Evolutionary conservation across 805 yeast species (phyloP).

Genomic region (Torulaspora franciscae): DNA sequence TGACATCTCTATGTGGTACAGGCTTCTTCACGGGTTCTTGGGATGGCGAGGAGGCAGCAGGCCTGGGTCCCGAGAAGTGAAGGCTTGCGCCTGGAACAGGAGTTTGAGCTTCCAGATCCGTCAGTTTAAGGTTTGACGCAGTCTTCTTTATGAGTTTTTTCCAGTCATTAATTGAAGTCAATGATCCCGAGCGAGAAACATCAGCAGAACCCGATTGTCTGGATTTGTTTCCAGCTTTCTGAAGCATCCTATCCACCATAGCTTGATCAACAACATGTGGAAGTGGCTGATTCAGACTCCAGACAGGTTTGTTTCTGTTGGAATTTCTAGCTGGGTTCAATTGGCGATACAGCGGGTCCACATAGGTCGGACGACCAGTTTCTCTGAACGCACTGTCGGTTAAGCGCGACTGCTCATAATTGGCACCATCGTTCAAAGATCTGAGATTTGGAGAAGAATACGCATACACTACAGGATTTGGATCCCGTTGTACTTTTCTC

Average conservation of each 20-base stretch:
- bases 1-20: conserved; percentile 8
- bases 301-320: conserved; percentile 15
- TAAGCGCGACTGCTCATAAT: conserved; percentile 12
- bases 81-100: conserved; percentile 3
- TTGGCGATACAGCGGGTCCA: conserved; percentile 19
- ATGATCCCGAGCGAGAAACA: conserved; percentile 15
- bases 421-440: conserved; percentile 8
- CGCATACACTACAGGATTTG: conserved; percentile 6
- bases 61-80: background rate
- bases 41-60: conserved; percentile 2
- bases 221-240: conserved; percentile 14
- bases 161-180: conserved; percentile 19
- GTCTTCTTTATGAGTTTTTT: conserved; percentile 12
- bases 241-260: conserved; percentile 14
- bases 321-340: conserved; percentile 12
- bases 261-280: conserved; percentile 18
- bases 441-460: conserved; percentile 17
- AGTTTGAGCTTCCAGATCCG: conserved; percentile 17
- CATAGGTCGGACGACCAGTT: conserved; percentile 8
- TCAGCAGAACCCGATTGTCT: conserved; percentile 14
- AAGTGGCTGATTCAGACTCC: conserved; percentile 22
- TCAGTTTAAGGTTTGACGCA: conserved; percentile 11
- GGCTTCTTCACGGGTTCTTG: background rate
- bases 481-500: background rate
- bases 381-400: conserved; percentile 6